These are phyloP conservation scores for Schwanniomyces occidentalis DNA, from an alignment of 805 yeast genomes.

Conservation along the genomic window DNA sequence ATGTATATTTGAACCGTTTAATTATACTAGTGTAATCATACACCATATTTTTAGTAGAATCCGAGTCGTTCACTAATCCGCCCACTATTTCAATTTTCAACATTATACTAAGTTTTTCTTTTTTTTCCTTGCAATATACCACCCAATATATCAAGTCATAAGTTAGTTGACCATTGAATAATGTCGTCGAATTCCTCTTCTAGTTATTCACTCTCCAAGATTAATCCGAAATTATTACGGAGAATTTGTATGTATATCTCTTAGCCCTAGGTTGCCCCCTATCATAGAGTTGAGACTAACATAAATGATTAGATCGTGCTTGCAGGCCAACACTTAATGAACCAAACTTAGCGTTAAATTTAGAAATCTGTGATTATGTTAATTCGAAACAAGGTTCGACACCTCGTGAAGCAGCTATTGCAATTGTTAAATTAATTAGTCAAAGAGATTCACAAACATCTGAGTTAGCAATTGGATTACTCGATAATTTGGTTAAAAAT, in stretches of 20 bases:
- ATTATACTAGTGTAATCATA: no score
- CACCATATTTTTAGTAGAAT: no score
- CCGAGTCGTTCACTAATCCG: no score
- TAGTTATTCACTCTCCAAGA: conserved; percentile 41
- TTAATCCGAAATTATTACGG: conserved; percentile 47
- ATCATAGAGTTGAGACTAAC: conserved; percentile 3
- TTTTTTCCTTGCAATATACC: no score
- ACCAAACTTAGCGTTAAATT: conserved; percentile 84
- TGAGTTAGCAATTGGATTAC: conserved; percentile 75
- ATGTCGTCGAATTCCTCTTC: conserved; percentile 17
- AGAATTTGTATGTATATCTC: conserved; percentile 42
- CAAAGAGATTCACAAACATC: conserved; percentile 82
- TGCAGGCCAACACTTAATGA: conserved; percentile 79
- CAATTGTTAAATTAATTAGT: conserved; percentile 79
- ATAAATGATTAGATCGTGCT: conserved; percentile 60
- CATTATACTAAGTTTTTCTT: no score
- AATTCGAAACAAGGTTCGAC: conserved; percentile 89
- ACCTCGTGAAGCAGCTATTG: conserved; percentile 90
- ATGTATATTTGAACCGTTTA: no score
- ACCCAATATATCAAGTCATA: no score
- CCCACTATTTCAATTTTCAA: no score
- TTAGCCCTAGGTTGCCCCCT: background rate
- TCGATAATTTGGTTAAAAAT: conserved; percentile 92
- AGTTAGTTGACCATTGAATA: conserved; percentile 3
- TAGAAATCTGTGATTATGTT: conserved; percentile 91